Evolutionary conservation across 306 rosid species (phyloP).

Genomic region (Glycine tomentella): DNA sequence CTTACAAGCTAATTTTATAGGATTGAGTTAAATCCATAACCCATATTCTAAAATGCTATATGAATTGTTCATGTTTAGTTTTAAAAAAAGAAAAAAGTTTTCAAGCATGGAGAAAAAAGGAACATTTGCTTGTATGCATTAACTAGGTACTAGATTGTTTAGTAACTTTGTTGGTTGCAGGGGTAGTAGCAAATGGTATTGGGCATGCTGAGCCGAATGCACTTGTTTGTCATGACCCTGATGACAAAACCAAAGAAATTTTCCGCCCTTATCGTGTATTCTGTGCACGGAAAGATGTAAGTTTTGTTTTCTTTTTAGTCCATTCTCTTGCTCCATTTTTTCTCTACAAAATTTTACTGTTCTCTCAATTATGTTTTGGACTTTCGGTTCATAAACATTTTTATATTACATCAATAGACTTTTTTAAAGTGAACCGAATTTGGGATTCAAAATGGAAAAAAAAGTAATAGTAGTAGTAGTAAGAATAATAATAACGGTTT

Average conservation of each 20-base stretch:
- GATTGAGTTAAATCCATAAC: no score
- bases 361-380: neutral
- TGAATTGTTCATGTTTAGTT: neutral
- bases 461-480: no score
- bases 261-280: slow-evolving; percentile 84
- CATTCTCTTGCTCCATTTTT: slow-evolving; percentile 3
- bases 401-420: no score
- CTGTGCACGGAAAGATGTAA: slow-evolving; percentile 88
- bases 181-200: slow-evolving; percentile 40
- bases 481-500: neutral
- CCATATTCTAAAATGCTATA: no score
- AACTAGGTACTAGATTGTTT: neutral
- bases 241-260: slow-evolving; percentile 65
- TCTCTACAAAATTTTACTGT: neutral
- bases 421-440: no score
- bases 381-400: no score
- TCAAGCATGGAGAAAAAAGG: neutral
- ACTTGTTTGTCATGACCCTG: slow-evolving; percentile 57
- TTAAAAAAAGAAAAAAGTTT: neutral
- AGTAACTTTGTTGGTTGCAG: slow-evolving; percentile 49
- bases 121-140: neutral
- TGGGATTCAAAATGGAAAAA: no score
- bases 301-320: neutral
- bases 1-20: no score
- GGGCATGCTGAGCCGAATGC: slow-evolving; percentile 8